Base-by-base conservation (phyloP, 495 filamentous ascomycete species). In the Daldinia concentrica region DNA sequence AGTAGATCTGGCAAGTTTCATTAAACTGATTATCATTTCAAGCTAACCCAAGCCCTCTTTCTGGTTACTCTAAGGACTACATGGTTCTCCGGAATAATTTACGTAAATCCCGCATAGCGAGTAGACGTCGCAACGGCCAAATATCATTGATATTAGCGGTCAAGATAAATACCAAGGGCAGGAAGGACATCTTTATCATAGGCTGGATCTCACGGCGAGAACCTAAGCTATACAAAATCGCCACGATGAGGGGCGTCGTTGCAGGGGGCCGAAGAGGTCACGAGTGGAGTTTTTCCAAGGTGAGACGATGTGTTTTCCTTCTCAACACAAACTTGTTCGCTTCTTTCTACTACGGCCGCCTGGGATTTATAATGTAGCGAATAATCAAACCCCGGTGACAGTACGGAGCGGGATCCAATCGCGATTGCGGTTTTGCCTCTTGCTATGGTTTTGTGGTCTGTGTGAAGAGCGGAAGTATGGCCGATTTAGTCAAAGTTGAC, bases 241-340 rank as follows among this genome's bases (percentile, higher is more conserved):
- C 63, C 59, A 74, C 26, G 11, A 81, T 78, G 79, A 75, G 65
- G 64, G 77, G 78, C 48, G 77, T 81, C 55, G 63, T 75, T 24
- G 78, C 80, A 69, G 78, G 66, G 63, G 74, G 69, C 70, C 76
- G 63, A 72, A 67, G 67, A 12, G 69, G 55, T 37, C 73, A 82
- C 43, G 74, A 76, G 30, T 80, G 72, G 73, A 79, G 69, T 71
- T 80, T 80, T 72, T 78, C 74, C 68, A 79, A 76, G 78, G 79
- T 79, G 64, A 64, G 55, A 58, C 8, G 70, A 58, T 57, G 24
- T n/a, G 30, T 63, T 62, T 64, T 56, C 51, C 36, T 36, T 55
- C 22, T 60, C 8, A 22, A 59, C 11, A 1, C 61, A 26, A 57
- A 66, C 19, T 4, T 26, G 17, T 45, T 26, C 22, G 1, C 12